Evolutionary conservation across 1,139 yeast species (phyloP).

Genomic region (Taphrina communis): DNA sequence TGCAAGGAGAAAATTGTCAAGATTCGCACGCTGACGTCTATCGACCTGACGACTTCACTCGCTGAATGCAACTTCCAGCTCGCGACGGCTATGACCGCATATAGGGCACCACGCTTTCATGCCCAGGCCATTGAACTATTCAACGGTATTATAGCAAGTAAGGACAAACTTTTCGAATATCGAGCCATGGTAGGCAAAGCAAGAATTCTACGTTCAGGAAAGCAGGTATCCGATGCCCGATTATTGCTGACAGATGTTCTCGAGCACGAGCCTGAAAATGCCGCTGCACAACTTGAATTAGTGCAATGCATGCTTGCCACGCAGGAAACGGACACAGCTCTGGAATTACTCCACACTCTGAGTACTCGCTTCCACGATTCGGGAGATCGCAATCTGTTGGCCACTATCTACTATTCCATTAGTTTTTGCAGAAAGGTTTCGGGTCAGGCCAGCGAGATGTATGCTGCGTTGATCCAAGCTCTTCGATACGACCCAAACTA

Average conservation of each 20-base stretch:
- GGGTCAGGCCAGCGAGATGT: neutral
- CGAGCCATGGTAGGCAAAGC: constrained; percentile 84
- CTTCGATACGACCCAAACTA: constrained; percentile 49
- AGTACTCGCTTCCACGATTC: neutral
- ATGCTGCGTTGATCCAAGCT: constrained; percentile 63
- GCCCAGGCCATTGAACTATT: constrained; percentile 74
- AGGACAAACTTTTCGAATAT: constrained; percentile 57
- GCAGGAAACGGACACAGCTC: constrained; percentile 62
- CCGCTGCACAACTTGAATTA: constrained; percentile 57
- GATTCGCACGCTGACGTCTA: neutral
- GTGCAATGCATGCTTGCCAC: constrained; percentile 78
- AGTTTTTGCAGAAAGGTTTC: neutral
- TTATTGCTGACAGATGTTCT: constrained; percentile 6
- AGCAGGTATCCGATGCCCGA: neutral
- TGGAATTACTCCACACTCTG: constrained; percentile 55
- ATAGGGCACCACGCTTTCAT: constrained; percentile 89
- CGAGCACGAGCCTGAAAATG: constrained; percentile 2
- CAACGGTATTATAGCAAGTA: constrained; percentile 59
- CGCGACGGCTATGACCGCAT: constrained; percentile 79
- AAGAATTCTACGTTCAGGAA: constrained; percentile 52
- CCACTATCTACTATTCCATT: constrained; percentile 16
- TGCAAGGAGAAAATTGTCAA: neutral
- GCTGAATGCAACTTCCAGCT: constrained; percentile 59
- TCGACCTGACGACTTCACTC: neutral
- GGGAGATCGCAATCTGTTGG: neutral